Evolutionary conservation across 495 filamentous ascomycete species (phyloP).

Genomic region (Articulospora tetracladia): DNA sequence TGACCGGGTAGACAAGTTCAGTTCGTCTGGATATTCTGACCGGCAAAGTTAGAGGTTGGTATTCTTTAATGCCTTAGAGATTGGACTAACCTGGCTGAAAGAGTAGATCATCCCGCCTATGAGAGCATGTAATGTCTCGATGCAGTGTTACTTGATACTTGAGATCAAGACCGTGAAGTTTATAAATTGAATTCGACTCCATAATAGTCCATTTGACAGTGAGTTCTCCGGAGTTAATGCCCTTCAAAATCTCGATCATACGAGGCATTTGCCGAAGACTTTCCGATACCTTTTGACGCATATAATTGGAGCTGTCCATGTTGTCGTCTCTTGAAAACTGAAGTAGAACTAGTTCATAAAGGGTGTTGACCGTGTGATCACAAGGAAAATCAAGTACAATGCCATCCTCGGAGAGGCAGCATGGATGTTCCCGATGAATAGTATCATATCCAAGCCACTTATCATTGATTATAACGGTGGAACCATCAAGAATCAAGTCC

Average conservation of each 20-base stretch:
- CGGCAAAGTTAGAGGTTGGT: background rate
- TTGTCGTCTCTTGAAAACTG: slow-evolving; percentile 1
- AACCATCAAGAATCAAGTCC: slow-evolving; percentile 13
- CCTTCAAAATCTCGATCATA: slow-evolving; percentile 1
- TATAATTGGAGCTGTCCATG: background rate
- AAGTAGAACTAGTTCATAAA: slow-evolving; percentile 8
- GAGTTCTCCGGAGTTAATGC: background rate
- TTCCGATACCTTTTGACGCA: background rate
- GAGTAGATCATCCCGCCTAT: slow-evolving; percentile 4
- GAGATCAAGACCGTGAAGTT: slow-evolving; percentile 5
- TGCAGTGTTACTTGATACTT: slow-evolving; percentile 13
- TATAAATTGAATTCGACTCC: slow-evolving; percentile 3
- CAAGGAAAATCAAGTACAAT: slow-evolving; percentile 8
- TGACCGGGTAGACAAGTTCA: background rate
- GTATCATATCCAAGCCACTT: slow-evolving; percentile 11
- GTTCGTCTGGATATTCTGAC: background rate
- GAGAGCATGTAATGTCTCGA: slow-evolving; percentile 10
- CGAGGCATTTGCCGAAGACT: slow-evolving; percentile 18
- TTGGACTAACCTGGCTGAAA: background rate
- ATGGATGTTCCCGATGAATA: slow-evolving; percentile 3
- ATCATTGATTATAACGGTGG: slow-evolving; percentile 9
- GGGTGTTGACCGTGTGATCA: slow-evolving; percentile 8
- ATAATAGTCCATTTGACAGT: slow-evolving; percentile 3
- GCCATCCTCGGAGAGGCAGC: background rate
- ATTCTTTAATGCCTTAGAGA: background rate